Base-by-base conservation (phyloP, 164 flowering plant genomes). In the Echeveria elegans region DNA sequence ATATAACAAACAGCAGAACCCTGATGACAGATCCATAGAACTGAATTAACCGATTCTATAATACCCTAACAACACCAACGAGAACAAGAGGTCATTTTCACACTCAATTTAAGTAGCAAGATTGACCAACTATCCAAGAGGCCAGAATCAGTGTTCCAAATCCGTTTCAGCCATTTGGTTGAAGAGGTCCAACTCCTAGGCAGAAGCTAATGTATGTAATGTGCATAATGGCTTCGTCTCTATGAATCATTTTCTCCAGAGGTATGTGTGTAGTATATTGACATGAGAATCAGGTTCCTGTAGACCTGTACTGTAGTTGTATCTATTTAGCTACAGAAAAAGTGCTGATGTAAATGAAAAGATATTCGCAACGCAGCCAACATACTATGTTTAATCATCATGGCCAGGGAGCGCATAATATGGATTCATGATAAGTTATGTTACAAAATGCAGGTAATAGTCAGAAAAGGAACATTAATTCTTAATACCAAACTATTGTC, bases 21-120 rank as follows among this genome's bases (percentile, higher is more conserved):
- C 77, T 80, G 75, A 76, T 78, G 26, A 71, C 76, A 73, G 74
- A 18, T 23, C 64, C 71, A 74, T 78, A 78, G 76, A 78, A 72
- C 78, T 77, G 77, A 74, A 76, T 69, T 58, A 70, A 64, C 63
- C 77, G 75, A 77, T 72, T 48, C 71, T 76, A 69, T 30, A 40
- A 69, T 30, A 73, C 77, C 45, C 71, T 26, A 73, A 53, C 60
- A 52, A 18, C 59, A 52, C 59, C 59, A 21, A 18, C 14, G 4
- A 52, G n/a, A n/a, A n/a, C n/a, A n/a, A n/a, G 29, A 6, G 59
- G 59, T 24, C 59, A 53, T 24, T 53, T 26, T 31, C 60, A 53
- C 60, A n/a, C n/a, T 53, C 52, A 3, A 18, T 18, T 0, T 14
- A 40, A 50, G 24, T 21, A 50, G 56, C 24, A 50, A 21, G 56